Evolutionary conservation across 441 rosid genomes (phyloP).

Genomic region (Adansonia rubrostipa): DNA sequence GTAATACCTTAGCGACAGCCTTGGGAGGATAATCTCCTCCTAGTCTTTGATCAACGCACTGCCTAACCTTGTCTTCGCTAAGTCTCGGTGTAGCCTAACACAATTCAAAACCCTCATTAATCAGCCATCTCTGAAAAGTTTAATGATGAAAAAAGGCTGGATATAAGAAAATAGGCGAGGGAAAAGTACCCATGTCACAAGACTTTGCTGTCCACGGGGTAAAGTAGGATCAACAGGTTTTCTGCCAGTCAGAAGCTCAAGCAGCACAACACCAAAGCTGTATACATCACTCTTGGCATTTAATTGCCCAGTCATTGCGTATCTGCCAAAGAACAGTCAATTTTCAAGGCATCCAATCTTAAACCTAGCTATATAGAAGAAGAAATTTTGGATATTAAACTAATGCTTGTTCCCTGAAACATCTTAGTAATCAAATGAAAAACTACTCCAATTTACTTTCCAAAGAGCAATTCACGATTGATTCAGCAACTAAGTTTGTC

Average conservation of each 20-base stretch:
- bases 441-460: not conserved
- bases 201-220: slow-evolving; percentile 44
- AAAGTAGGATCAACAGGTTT: slow-evolving; percentile 75
- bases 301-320: slow-evolving; percentile 75
- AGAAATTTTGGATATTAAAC: not conserved
- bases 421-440: slow-evolving; percentile 19
- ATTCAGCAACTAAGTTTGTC: not conserved
- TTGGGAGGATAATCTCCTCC: slow-evolving; percentile 67
- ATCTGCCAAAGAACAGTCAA: slow-evolving; percentile 41
- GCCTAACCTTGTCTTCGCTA: slow-evolving; percentile 74
- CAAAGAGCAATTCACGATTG: not conserved
- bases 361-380: slow-evolving; percentile 5
- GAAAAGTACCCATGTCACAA: slow-evolving; percentile 57
- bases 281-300: slow-evolving; percentile 79
- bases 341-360: slow-evolving; percentile 17
- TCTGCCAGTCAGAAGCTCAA: slow-evolving; percentile 72
- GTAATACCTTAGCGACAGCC: slow-evolving; percentile 69
- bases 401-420: slow-evolving; percentile 14
- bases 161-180: slow-evolving; percentile 10
- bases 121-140: slow-evolving; percentile 12
- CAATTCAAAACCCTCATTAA: slow-evolving; percentile 15
- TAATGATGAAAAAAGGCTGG: not conserved
- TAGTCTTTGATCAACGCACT: slow-evolving; percentile 71
- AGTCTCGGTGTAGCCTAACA: slow-evolving; percentile 71
- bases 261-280: slow-evolving; percentile 77